These are phyloP conservation scores for Silene vulgaris DNA, from an alignment of 179 eudicot genomes.

Conservation along the genomic window DNA sequence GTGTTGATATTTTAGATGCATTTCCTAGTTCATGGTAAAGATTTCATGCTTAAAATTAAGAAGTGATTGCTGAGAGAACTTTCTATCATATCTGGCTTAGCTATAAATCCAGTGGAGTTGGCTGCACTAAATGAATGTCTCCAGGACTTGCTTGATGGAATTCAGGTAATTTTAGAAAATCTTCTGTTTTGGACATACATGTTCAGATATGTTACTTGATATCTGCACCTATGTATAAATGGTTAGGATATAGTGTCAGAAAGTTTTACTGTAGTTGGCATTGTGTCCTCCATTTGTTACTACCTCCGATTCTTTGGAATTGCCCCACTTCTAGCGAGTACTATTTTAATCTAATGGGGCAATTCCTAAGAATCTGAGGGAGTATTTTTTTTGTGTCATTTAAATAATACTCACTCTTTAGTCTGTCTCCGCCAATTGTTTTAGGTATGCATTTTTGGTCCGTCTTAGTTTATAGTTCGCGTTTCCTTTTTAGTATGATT, in stretches of 20 bases:
- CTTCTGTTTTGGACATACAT: not conserved
- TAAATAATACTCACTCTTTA: too few species aligned
- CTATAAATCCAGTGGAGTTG: slow-evolving; percentile 59
- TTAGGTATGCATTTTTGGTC: too few species aligned
- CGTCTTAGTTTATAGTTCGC: too few species aligned
- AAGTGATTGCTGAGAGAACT: slow-evolving; percentile 3
- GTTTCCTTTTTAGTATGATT: too few species aligned
- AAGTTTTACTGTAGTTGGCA: not conserved
- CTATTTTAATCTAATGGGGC: too few species aligned
- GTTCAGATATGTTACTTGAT: not conserved
- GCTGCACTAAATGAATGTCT: slow-evolving; percentile 78
- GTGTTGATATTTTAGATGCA: not conserved
- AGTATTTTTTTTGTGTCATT: too few species aligned
- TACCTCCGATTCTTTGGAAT: too few species aligned
- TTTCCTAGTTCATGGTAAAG: not conserved
- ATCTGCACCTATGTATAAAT: not conserved
- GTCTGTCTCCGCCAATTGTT: too few species aligned
- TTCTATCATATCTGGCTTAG: slow-evolving; percentile 30
- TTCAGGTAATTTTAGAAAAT: slow-evolving; percentile 49
- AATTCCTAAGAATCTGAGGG: too few species aligned
- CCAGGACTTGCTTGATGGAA: slow-evolving; percentile 88
- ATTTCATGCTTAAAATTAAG: not conserved
- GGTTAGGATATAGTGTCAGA: not conserved
- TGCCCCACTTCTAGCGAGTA: too few species aligned
- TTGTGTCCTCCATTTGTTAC: not conserved